These are phyloP conservation scores for Carex scoparia DNA, from an alignment of 176 grass and related monocot species.

Conservation along the genomic window DNA sequence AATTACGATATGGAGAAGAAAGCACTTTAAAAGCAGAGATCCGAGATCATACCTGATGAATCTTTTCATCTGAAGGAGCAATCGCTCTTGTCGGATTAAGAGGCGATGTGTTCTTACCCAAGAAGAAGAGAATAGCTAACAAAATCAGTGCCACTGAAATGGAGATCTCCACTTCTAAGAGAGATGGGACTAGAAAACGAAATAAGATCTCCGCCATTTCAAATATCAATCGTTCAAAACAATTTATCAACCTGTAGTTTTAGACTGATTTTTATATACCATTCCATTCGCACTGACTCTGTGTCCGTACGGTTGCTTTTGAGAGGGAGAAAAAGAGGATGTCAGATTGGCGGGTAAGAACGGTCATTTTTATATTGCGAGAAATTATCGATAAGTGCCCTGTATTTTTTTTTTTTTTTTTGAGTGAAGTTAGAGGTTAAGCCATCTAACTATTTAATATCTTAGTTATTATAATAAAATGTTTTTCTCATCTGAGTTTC, in stretches of 20 bases:
- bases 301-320: neutral
- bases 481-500: no score
- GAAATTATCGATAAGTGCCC: neutral
- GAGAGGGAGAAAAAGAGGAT: neutral
- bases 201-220: conserved; percentile 37
- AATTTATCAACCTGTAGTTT: neutral
- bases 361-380: neutral
- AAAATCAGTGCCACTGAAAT: conserved; percentile 45
- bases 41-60: neutral
- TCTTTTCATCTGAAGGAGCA: neutral
- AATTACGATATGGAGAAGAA: conserved; percentile 1
- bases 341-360: conserved; percentile 5
- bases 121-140: conserved; percentile 37
- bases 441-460: no score
- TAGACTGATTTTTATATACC: neutral
- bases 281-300: neutral
- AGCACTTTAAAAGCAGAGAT: neutral
- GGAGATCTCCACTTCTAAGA: conserved; percentile 71
- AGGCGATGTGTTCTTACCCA: conserved; percentile 22
- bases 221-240: neutral
- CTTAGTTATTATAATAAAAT: no score
- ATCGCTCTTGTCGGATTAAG: neutral
- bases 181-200: conserved; percentile 61
- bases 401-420: no score
- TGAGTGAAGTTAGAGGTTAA: no score